These are phyloP conservation scores for Pseudogymnoascus sp. DNA, from an alignment of 2,329 filamentous ascomycete species.

Conservation along the genomic window DNA sequence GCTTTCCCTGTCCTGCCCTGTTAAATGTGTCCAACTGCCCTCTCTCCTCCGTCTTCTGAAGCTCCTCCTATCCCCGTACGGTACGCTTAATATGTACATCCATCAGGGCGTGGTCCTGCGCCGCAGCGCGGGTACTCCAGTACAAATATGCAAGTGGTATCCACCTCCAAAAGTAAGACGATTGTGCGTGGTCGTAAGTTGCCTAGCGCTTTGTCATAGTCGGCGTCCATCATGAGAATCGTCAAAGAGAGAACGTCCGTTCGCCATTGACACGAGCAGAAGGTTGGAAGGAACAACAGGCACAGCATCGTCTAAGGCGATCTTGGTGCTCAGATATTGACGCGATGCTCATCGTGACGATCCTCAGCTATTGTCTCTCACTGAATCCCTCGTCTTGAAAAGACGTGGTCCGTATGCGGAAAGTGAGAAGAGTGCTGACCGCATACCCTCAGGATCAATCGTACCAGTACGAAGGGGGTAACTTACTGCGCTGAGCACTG, in stretches of 20 bases:
- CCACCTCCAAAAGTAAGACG: slow-evolving; percentile 3
- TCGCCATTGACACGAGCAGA: background rate
- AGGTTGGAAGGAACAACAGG: background rate
- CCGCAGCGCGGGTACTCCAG: background rate
- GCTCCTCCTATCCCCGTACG: background rate
- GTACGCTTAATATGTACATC: background rate
- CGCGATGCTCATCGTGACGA: background rate
- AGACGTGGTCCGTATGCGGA: background rate
- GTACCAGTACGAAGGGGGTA: slow-evolving; percentile 2
- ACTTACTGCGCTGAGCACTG: background rate
- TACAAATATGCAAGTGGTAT: background rate
- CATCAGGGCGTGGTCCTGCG: background rate
- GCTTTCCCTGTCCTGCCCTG: background rate
- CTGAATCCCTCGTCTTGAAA: background rate
- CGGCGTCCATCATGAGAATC: background rate
- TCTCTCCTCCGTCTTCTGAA: background rate
- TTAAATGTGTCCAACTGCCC: background rate
- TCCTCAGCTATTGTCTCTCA: background rate
- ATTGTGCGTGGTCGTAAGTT: background rate
- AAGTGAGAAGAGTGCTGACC: slow-evolving; percentile 7
- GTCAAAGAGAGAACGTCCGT: background rate
- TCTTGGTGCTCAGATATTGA: background rate
- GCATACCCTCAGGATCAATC: slow-evolving; percentile 1
- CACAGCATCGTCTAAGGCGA: background rate
- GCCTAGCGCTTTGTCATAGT: slow-evolving; percentile 6